A percentile compares a stretch with the other conserved stretches of the same genome.
phyloP scores from a whole-genome alignment of 345 rosid genomes.

The Citrus maxima region DNA sequence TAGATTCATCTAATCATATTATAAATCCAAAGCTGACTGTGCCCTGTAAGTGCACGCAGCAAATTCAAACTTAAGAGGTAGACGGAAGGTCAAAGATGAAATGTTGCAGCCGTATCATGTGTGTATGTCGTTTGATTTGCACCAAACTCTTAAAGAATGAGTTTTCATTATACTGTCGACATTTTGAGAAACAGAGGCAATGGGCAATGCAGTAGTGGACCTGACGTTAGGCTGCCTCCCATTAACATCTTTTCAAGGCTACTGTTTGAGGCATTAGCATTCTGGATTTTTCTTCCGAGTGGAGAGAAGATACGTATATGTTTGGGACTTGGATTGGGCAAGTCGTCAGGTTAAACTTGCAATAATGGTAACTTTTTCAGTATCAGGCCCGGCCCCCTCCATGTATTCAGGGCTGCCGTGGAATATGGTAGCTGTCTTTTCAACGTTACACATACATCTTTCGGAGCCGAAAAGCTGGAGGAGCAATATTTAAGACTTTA shows the following conservation, averaged over 20 bases:
- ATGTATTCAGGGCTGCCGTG: constrained; percentile 20
- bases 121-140: not conserved
- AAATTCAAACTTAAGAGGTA: not conserved
- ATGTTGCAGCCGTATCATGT: not conserved
- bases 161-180: constrained; percentile 15
- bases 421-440: constrained; percentile 19
- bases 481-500: not conserved
- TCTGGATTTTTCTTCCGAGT: not conserved
- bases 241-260: constrained; percentile 27
- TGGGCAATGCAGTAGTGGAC: not conserved
- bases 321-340: constrained; percentile 10
- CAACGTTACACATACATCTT: not conserved
- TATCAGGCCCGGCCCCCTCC: constrained; percentile 9
- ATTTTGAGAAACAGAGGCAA: not conserved
- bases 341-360: not conserved
- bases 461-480: not conserved
- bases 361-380: not conserved
- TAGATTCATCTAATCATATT: not conserved
- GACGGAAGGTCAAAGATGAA: not conserved
- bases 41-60: not conserved
- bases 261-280: constrained; percentile 3
- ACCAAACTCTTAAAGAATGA: not conserved
- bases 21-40: not conserved
- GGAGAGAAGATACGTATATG: not conserved
- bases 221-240: constrained; percentile 26